These are phyloP conservation scores for Sporothrix inflata DNA, from an alignment of 2,329 filamentous ascomycete genomes.

Conservation along the genomic window DNA sequence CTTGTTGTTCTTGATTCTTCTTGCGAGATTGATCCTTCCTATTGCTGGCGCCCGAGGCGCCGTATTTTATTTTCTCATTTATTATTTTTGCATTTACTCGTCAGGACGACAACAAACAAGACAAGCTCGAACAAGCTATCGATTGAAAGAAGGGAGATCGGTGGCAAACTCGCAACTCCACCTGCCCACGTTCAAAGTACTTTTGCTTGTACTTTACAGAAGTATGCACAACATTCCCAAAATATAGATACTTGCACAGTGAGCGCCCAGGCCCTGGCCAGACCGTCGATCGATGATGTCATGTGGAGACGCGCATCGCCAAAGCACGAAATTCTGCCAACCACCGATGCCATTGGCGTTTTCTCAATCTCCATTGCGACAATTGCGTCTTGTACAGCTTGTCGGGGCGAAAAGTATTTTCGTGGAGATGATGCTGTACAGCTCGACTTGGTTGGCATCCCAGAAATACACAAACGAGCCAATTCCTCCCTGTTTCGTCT, in stretches of 20 bases:
- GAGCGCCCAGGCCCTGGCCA: neutral
- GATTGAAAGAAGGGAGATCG: neutral
- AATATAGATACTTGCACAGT: neutral
- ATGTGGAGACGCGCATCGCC: neutral
- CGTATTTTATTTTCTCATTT: neutral
- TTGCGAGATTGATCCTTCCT: neutral
- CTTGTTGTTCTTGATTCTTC: neutral
- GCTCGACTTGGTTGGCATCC: neutral
- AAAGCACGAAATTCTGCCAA: conserved; percentile 1
- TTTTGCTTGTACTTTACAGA: neutral
- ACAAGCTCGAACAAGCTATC: neutral
- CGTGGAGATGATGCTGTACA: no score
- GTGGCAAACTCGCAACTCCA: neutral
- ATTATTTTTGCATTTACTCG: neutral
- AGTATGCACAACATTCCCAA: neutral
- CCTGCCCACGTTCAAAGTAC: neutral
- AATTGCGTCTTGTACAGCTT: neutral
- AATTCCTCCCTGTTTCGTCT: neutral
- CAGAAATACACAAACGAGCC: neutral
- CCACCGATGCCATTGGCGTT: neutral
- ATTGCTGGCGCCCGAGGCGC: neutral
- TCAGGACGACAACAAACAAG: neutral
- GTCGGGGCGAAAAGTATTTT: neutral
- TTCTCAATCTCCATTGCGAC: neutral
- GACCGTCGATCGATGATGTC: conserved; percentile 20